phyloP scores from a whole-genome alignment of 305 asterid genomes.

The Solanum hybrid region DNA sequence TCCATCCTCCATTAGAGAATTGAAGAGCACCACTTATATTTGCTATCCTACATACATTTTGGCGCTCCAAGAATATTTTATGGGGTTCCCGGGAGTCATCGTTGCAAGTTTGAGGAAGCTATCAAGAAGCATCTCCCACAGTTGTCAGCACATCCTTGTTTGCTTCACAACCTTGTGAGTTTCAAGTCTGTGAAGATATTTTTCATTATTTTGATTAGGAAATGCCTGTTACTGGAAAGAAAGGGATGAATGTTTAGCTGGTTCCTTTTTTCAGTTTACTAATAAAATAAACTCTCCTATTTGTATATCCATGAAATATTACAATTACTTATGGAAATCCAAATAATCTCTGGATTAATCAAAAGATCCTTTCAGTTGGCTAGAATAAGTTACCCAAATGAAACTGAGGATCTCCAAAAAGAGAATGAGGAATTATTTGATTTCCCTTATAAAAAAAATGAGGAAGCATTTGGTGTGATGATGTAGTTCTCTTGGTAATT shows the following conservation, averaged over 20 bases:
- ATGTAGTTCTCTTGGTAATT: not conserved
- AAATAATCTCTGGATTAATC: not conserved
- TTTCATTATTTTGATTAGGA: not conserved
- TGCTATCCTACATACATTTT: slow-evolving; percentile 58
- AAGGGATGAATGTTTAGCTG: not conserved
- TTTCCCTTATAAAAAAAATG: not conserved
- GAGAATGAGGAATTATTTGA: not conserved
- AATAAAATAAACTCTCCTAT: not conserved
- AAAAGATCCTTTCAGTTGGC: not conserved
- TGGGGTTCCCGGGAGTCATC: slow-evolving; percentile 58
- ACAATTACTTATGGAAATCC: not conserved
- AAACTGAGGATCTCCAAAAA: not conserved
- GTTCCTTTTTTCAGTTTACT: not conserved
- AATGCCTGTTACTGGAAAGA: not conserved
- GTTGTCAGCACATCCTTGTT: slow-evolving; percentile 42
- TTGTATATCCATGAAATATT: not conserved
- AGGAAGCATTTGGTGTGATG: not conserved
- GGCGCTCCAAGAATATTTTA: slow-evolving; percentile 71
- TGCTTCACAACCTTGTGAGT: slow-evolving; percentile 62
- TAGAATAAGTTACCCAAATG: not conserved
- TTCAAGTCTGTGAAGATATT: not conserved
- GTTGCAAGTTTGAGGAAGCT: slow-evolving; percentile 53
- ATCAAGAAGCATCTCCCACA: slow-evolving; percentile 47
- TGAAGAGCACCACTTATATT: slow-evolving; percentile 76
- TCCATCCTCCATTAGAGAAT: slow-evolving; percentile 40